Evolutionary conservation across 2,329 filamentous ascomycete species (phyloP), one percentile per base, ranked within the genome.

Genomic region (Ilyonectria mors-panacis): DNA sequence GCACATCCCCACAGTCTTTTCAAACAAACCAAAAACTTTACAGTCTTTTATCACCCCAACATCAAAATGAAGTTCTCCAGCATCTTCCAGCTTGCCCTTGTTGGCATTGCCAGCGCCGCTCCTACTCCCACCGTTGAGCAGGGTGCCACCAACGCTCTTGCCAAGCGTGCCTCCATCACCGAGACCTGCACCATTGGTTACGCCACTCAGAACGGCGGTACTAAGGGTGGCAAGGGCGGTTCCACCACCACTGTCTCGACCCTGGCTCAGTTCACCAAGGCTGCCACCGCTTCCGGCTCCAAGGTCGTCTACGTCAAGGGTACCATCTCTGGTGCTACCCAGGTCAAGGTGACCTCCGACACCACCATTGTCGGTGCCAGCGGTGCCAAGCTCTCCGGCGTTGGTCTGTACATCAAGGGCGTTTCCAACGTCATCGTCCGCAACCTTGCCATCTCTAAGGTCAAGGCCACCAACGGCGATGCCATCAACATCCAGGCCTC

Each of bases 351-450:
- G 45, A 78, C 78, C 44, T 84, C 82, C 51, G 80, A 86, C 78
- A 85, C 84, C 74, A 83, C 79, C 65, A 83, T 86, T 61, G 77
- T 86, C 33, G 84, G 84, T 51, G 79, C 76, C 5, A 17, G 70
- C 1, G 79, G 79, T 62, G 75, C 78, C 55, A 77, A 81, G 15
- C 15, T 42, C 6, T 8, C 15, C 6, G 39, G 39, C n/a, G 39
- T 42, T 42, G 39, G 39, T n/a, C 39, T 42, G 15, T n/a, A n/a
- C 76, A 75, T 85, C 69, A 81, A 76, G 35, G 84, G 85, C 35
- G 75, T 86, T 56, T 81, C 78, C 63, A 91, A 91, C 76, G 87
- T 91, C 65, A 91, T 91, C 70, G 78, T 92, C 69, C 85, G 88
- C 39, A 92, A 92, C 83, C 76, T 92, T 67, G 85, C 84, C 67